Conservation (phyloP, 1,284 basidiomycete genomes). For the Ceratorhiza oryzae-sativae region DNA sequence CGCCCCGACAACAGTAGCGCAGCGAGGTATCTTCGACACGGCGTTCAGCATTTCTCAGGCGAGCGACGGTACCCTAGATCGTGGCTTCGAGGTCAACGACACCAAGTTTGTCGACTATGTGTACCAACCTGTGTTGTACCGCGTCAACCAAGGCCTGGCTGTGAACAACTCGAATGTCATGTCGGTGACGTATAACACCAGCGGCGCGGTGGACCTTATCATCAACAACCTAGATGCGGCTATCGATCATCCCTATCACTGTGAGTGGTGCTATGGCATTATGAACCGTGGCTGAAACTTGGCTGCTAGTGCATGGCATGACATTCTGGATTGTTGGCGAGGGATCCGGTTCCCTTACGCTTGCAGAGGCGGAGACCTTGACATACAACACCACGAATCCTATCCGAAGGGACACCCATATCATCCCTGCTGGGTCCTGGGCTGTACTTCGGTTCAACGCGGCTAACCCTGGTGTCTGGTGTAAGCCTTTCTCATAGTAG, state of each 20-base stretch:
- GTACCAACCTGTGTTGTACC: constrained; percentile 44
- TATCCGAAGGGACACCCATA: constrained; percentile 47
- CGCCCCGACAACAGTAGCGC: constrained; percentile 31
- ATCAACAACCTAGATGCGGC: constrained; percentile 45
- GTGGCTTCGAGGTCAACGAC: constrained; percentile 32
- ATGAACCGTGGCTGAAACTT: not conserved
- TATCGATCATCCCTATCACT: constrained; percentile 34
- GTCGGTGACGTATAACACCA: not conserved
- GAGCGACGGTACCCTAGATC: constrained; percentile 38
- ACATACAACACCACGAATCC: constrained; percentile 45
- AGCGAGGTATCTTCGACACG: constrained; percentile 19
- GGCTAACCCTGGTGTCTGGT: constrained; percentile 45
- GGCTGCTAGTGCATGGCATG: constrained; percentile 43
- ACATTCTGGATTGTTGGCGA: constrained; percentile 49
- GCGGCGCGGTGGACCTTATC: constrained; percentile 46
- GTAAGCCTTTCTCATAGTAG: constrained; percentile 4
- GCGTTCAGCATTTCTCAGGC: not conserved
- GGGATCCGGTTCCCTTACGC: constrained; percentile 43
- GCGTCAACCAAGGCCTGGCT: constrained; percentile 44
- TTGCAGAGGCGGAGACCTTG: constrained; percentile 34
- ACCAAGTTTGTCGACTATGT: constrained; percentile 36
- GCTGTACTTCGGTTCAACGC: constrained; percentile 47
- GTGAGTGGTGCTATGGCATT: constrained; percentile 10
- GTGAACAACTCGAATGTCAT: constrained; percentile 30
- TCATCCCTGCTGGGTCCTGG: constrained; percentile 46